phyloP scores from a whole-genome alignment of 1,139 yeast genomes.

The Taphrina sp. region DNA sequence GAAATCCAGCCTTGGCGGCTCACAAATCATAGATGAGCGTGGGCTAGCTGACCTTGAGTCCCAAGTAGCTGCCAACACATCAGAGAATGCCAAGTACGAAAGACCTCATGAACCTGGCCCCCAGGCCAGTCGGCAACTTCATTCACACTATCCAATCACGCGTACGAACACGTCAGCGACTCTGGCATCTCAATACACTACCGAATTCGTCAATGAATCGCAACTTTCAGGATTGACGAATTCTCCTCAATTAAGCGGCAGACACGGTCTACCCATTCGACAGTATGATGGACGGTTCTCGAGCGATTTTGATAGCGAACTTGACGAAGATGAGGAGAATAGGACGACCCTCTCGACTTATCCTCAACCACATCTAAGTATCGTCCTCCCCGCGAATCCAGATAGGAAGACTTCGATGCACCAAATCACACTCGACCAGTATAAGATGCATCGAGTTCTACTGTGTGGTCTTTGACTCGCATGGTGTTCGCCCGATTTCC shows the following conservation, averaged over 20 bases:
- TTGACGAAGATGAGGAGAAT: neutral
- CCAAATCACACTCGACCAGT: slow-evolving; percentile 3
- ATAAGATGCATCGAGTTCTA: slow-evolving; percentile 5
- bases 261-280: neutral
- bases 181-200: slow-evolving; percentile 6
- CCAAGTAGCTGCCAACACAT: neutral
- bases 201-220: slow-evolving; percentile 11
- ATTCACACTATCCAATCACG: neutral
- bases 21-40: neutral
- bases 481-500: slow-evolving; percentile 24
- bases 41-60: neutral
- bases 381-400: neutral
- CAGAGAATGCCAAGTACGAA: neutral
- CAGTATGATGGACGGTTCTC: neutral
- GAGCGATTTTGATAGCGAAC: neutral
- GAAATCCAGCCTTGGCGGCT: neutral
- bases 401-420: slow-evolving; percentile 16
- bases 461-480: slow-evolving; percentile 23
- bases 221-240: slow-evolving; percentile 14
- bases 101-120: slow-evolving; percentile 3
- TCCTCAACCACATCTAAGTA: slow-evolving; percentile 20
- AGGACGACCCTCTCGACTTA: slow-evolving; percentile 5
- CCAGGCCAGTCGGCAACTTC: neutral
- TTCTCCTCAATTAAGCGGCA: neutral
- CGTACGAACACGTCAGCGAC: slow-evolving; percentile 8